Evolutionary conservation across 2,329 filamentous ascomycete genomes (phyloP).

Genomic region (Penicillium brasilianum): DNA sequence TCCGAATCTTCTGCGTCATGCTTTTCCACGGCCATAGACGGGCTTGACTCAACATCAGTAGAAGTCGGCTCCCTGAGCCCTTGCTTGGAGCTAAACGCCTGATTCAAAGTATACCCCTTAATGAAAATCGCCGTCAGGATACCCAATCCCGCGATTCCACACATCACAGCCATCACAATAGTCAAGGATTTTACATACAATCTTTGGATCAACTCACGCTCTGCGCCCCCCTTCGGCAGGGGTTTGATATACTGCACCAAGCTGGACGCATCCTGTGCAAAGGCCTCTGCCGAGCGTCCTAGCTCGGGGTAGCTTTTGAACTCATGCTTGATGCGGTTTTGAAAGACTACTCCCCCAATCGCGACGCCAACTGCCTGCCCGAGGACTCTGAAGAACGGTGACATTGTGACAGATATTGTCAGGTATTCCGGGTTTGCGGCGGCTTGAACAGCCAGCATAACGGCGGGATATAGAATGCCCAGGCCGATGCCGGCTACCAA

Average conservation of each 20-base stretch:
- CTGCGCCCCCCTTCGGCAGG: constrained; percentile 50
- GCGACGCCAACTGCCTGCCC: constrained; percentile 22
- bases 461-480: constrained; percentile 13
- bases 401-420: constrained; percentile 18
- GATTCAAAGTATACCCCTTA: constrained; percentile 45
- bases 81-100: constrained; percentile 14
- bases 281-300: constrained; percentile 50
- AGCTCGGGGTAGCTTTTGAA: constrained; percentile 55
- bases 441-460: constrained; percentile 19
- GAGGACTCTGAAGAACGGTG: constrained; percentile 16
- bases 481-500: constrained; percentile 39
- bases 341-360: constrained; percentile 18
- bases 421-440: constrained; percentile 10
- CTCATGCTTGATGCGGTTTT: constrained; percentile 61
- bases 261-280: constrained; percentile 61
- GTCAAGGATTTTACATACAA: constrained; percentile 59
- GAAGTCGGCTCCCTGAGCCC: constrained; percentile 1
- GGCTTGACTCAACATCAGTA: constrained; percentile 2
- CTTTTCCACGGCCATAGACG: neutral
- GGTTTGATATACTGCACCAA: constrained; percentile 61
- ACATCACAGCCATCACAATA: constrained; percentile 61
- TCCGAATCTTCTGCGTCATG: no score
- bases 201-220: constrained; percentile 48
- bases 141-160: constrained; percentile 54
- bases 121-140: constrained; percentile 58